Conservation (phyloP, 805 yeast species). For the Kluyveromyces siamensis region DNA sequence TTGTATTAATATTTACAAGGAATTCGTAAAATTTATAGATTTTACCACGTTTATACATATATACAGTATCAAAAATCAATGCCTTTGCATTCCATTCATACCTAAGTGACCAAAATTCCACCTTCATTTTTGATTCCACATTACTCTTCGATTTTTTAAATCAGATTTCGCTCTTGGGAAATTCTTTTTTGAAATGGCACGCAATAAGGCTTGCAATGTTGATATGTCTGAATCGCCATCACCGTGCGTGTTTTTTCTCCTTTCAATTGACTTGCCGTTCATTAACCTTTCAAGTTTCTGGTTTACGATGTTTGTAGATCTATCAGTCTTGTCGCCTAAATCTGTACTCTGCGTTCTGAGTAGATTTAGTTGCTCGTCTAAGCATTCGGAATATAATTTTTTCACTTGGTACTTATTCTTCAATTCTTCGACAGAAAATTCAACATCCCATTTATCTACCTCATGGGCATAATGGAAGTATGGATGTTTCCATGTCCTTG, state of each 20-base stretch:
- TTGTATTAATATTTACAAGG: neutral
- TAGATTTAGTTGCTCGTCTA: conserved; percentile 19
- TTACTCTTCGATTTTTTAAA: neutral
- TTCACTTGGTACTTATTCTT: conserved; percentile 8
- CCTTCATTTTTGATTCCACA: neutral
- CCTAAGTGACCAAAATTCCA: neutral
- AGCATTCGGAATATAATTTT: conserved; percentile 14
- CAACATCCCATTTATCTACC: conserved; percentile 30
- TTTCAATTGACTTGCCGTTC: neutral
- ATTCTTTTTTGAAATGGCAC: conserved; percentile 19
- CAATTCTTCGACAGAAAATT: conserved; percentile 22
- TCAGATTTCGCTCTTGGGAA: neutral
- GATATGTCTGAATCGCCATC: conserved; percentile 1
- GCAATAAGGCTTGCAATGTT: conserved; percentile 9
- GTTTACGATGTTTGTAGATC: neutral
- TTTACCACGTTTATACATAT: neutral
- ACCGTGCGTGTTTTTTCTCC: neutral
- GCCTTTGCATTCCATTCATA: neutral
- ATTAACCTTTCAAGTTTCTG: neutral
- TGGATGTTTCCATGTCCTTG: conserved; percentile 12
- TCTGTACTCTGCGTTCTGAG: conserved; percentile 16
- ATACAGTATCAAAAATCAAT: too few relatives aligned
- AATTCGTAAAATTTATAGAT: neutral
- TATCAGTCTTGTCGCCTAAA: conserved; percentile 5
- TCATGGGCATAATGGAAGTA: conserved; percentile 21